These are phyloP conservation scores for Pelargonium nanum DNA, from an alignment of 345 rosid species.

Conservation along the genomic window DNA sequence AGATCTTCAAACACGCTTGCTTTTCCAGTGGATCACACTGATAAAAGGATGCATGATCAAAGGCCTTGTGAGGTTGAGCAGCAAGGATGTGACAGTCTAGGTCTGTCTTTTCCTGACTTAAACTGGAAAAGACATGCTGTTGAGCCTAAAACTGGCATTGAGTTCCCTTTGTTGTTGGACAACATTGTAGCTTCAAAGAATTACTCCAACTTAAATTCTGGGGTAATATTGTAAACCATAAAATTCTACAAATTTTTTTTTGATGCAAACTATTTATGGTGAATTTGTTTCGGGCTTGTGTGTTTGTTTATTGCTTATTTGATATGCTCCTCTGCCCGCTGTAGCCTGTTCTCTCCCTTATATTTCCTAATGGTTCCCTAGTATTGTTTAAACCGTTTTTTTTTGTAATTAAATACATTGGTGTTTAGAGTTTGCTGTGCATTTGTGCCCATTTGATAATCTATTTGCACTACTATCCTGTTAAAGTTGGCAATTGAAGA, in stretches of 20 bases:
- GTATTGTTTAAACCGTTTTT: neutral
- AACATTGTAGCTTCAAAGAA: conserved; percentile 20
- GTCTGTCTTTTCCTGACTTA: conserved; percentile 42
- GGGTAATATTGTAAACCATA: conserved; percentile 32
- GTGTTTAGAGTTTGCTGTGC: neutral
- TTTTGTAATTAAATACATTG: neutral
- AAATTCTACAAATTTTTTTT: neutral
- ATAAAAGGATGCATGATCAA: conserved; percentile 28
- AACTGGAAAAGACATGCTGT: conserved; percentile 38
- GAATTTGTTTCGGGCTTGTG: neutral
- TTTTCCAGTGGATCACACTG: conserved; percentile 29
- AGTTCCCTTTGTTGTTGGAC: conserved; percentile 59
- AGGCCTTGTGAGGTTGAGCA: conserved; percentile 46
- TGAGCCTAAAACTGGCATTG: conserved; percentile 78
- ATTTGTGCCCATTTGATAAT: too few species aligned
- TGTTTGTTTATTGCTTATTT: neutral
- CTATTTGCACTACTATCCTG: neutral
- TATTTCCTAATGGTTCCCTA: neutral
- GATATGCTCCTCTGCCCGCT: neutral
- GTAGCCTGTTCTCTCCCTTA: neutral
- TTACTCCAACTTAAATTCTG: conserved; percentile 36
- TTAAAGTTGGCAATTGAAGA: neutral
- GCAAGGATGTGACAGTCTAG: conserved; percentile 27
- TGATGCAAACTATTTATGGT: neutral
- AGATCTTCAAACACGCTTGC: conserved; percentile 47